phyloP scores from a whole-genome alignment of 352 stramenopile species.

The Aphanomyces astaci region DNA sequence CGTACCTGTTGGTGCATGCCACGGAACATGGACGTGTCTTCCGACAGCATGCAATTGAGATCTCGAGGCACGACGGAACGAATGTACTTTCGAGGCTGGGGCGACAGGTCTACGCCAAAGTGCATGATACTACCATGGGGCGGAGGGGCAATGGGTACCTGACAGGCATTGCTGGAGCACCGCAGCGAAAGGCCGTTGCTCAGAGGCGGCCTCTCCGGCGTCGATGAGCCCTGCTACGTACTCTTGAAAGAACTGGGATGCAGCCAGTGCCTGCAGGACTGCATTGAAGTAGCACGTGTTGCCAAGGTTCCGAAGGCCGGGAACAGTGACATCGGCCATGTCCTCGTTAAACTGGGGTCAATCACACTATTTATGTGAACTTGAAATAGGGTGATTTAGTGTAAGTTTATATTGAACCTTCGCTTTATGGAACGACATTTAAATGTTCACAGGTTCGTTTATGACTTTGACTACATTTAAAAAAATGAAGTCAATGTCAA shows the following conservation, averaged over 20 bases:
- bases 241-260: slow-evolving; percentile 54
- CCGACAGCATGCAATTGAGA: not conserved
- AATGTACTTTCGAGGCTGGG: not conserved
- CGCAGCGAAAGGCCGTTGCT: slow-evolving; percentile 46
- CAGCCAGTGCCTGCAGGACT: slow-evolving; percentile 76
- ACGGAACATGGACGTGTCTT: slow-evolving; percentile 6
- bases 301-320: slow-evolving; percentile 81
- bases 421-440: too few relatives aligned
- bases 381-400: not conserved
- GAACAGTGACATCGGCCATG: slow-evolving; percentile 26
- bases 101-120: slow-evolving; percentile 2
- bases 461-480: not conserved
- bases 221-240: slow-evolving; percentile 60
- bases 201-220: slow-evolving; percentile 26
- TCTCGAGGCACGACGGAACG: not conserved
- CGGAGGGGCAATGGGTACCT: slow-evolving; percentile 29
- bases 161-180: slow-evolving; percentile 58
- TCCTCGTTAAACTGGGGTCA: not conserved
- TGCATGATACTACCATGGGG: too few relatives aligned
- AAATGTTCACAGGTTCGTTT: too few relatives aligned
- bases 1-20: slow-evolving; percentile 15
- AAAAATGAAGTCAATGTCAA: too few relatives aligned
- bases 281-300: slow-evolving; percentile 90
- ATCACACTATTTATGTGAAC: not conserved
- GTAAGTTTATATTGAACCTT: too few relatives aligned